Base-by-base conservation (phyloP, 1,139 yeast species). In the Geotrichum bryndzae region DNA sequence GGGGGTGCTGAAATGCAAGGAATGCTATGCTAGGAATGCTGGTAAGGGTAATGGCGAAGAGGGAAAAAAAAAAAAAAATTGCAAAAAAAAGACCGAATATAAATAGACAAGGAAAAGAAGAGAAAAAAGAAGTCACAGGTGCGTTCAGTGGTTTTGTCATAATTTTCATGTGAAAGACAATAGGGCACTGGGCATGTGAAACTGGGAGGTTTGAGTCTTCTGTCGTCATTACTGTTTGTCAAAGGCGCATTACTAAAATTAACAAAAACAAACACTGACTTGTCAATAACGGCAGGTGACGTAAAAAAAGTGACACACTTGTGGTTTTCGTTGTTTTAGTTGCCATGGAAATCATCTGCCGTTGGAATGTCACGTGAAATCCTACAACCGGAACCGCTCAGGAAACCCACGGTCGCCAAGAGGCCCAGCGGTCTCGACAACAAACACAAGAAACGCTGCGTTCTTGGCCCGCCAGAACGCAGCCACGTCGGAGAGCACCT, bases 381-480 rank as follows among this genome's bases (percentile, higher is more conserved):
- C n/a, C 10, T 8, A 35, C n/a, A 35, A 13, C n/a, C 41, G 4
- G 13, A 35, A 35, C 41, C 41, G 13, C n/a, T 35, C 41, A 6
- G 41, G 41, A 2, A 35, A 35, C 5, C 41, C n/a, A 4, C 10
- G 41, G 3, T 35, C 41, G 41, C 13, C 13, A 8, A 35, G 13
- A 55, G 23, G 18, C 22, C 18, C 18, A 29, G 15, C 13, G 54
- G 27, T n/a, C 29, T 38, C 51, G 45, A 51, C 23, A 53, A 61
- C 62, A 31, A 61, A 51, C 8, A 53, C 31, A 25, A 53, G 55
- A 22, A 61, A 61, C 27, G 54, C 56, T 1, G 22, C 48, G 25
- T 57, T 54, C 23, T 41, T 23, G 3, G 35, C 4, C 6, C 35
- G 22, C 64, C 64, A 61, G 25, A 29, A 51, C 27, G 11, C 25